Conservation (phyloP, 2,329 filamentous ascomycete species). For the Cordyceps javanica region DNA sequence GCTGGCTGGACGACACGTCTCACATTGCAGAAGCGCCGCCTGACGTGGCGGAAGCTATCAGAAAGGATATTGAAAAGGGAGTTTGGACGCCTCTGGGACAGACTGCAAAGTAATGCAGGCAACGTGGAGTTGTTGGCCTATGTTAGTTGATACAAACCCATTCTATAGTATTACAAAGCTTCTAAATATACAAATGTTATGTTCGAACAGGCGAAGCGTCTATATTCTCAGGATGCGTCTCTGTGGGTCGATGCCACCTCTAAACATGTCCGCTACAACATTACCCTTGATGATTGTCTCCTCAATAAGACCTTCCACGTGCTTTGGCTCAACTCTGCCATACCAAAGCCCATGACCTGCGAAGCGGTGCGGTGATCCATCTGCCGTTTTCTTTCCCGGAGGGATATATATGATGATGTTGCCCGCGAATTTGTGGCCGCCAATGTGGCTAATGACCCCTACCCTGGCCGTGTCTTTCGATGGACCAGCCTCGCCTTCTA, state of each 20-base stretch:
- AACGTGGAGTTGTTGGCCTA: not conserved
- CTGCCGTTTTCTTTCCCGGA: constrained; percentile 36
- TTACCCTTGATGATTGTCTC: constrained; percentile 64
- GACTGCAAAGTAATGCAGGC: not conserved
- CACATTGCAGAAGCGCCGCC: not conserved
- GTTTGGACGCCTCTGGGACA: not conserved
- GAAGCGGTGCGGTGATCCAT: constrained; percentile 47
- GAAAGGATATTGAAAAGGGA: not conserved
- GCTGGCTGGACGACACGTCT: constrained; percentile 3
- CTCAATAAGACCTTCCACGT: constrained; percentile 69
- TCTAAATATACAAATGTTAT: not conserved
- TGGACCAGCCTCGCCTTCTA: constrained; percentile 16
- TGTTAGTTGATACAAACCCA: not conserved
- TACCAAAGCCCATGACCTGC: constrained; percentile 77
- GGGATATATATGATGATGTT: constrained; percentile 80
- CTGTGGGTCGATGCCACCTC: constrained; percentile 58
- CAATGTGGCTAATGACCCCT: constrained; percentile 70
- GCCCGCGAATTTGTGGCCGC: constrained; percentile 79
- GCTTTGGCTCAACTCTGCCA: constrained; percentile 65
- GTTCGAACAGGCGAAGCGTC: not conserved
- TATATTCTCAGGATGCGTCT: constrained; percentile 46
- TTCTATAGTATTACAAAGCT: not conserved
- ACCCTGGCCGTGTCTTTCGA: constrained; percentile 47
- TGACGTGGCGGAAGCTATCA: not conserved
- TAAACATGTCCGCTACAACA: constrained; percentile 64